Evolutionary conservation across 192 early-diverging fungal species (phyloP), one percentile per base, ranked within the genome.

Genomic region (Entomortierella chlamydospora): DNA sequence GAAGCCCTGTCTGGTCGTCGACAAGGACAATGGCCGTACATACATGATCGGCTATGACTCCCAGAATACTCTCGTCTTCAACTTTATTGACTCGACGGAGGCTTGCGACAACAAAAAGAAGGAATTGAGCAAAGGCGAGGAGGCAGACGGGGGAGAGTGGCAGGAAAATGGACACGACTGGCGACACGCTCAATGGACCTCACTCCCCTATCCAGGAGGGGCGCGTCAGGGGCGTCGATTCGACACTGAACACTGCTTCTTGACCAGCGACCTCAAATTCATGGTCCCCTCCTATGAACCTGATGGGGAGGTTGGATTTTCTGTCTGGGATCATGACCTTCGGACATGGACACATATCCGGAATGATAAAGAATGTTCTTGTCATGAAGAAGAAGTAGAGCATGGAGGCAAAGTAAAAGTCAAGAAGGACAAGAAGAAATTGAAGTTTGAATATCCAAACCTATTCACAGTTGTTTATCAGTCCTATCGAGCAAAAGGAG

Each of bases 21-120:
- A 79, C 43, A 52, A 50, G 20, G 22, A 41, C 25, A 52, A 79
- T 26, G 68, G 57, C 17, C 76, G 76, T 0, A 61, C 76, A 7
- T 70, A 60, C 33, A 79, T 79, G 34, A 79, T 79, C 18, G 76
- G 76, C 8, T 79, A 79, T 45, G 76, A 70, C 26, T 53, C 76
- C 20, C 43, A 61, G 23, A 34, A 79, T 11, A 65, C 50, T 4
- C 68, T 79, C 8, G 55, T 56, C 51, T 79, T 79, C 52, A 65
- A 70, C 33, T 79, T 66, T 50, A 65, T 79, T 34, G 39, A 70
- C 43, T 79, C 76, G 15, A 57, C 52, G 11, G 68, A 70, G n/a
- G 59, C 76, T 25, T 79, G 76, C 52, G 57, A 66, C 31, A 52
- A 17, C 18, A 57, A 72, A 23, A 30, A 65, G 17, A 56, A 73